Conservation (phyloP, 1,284 basidiomycete genomes). For the Apiotrichum akiyoshidainum region DNA sequence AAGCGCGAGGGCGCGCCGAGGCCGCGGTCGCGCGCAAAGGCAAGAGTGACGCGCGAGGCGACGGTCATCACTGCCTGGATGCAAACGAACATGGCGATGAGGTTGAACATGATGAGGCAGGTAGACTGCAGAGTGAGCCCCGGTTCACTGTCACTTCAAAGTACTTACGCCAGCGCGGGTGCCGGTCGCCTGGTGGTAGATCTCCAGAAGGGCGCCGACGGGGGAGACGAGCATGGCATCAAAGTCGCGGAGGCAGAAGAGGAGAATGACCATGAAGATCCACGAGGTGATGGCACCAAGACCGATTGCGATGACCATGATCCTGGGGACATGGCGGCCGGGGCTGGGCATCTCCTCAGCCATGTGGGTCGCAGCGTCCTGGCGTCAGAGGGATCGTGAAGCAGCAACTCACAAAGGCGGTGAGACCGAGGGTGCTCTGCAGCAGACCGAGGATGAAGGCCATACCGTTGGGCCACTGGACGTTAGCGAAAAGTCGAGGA, state of each 20-base stretch:
- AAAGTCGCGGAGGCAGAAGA: constrained; percentile 17
- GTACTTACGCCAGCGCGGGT: constrained; percentile 21
- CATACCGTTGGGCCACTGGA: constrained; percentile 22
- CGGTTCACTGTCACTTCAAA: background rate
- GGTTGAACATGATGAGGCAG: constrained; percentile 27
- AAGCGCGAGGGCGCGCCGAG: constrained; percentile 6
- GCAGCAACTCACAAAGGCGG: constrained; percentile 6
- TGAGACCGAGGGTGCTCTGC: constrained; percentile 29
- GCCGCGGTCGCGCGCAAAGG: constrained; percentile 12
- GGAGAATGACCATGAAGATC: constrained; percentile 39
- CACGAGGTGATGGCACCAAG: constrained; percentile 32
- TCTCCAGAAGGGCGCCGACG: constrained; percentile 7
- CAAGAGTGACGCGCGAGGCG: constrained; percentile 21
- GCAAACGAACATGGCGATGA: constrained; percentile 24
- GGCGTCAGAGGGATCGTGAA: background rate
- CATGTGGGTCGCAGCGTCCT: constrained; percentile 45
- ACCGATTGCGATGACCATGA: constrained; percentile 42
- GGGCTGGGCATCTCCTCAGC: constrained; percentile 45
- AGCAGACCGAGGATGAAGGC: constrained; percentile 50
- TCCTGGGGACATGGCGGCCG: constrained; percentile 34
- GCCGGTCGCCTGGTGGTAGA: constrained; percentile 26
- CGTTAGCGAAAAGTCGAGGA: background rate
- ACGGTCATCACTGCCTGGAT: constrained; percentile 26
- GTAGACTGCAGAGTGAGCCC: constrained; percentile 17
- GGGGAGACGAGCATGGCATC: background rate